These are phyloP conservation scores for Chara braunii DNA, from an alignment of 139 green algal genomes.

Conservation along the genomic window DNA sequence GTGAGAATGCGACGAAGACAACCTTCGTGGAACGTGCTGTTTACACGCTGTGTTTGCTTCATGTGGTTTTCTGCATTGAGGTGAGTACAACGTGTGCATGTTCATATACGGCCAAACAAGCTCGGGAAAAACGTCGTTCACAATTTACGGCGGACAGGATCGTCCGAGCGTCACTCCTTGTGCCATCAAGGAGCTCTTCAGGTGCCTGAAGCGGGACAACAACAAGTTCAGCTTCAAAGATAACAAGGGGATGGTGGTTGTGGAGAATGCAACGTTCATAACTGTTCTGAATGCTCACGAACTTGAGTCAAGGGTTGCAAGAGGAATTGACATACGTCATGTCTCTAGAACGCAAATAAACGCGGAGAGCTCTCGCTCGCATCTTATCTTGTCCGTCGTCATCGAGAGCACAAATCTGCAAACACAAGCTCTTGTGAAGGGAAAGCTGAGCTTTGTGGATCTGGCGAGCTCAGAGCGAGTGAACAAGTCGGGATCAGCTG, in stretches of 20 bases:
- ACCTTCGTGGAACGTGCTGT: too few relatives aligned
- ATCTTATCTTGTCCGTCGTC: constrained; percentile 89
- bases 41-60: too few relatives aligned
- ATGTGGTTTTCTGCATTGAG: too few relatives aligned
- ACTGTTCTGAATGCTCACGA: constrained; percentile 24
- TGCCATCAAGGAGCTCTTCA: too few relatives aligned
- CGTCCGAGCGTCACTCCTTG: too few relatives aligned
- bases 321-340: constrained; percentile 32
- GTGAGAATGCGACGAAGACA: too few relatives aligned
- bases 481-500: constrained; percentile 83
- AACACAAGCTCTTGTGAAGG: constrained; percentile 70
- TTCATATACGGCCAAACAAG: too few relatives aligned
- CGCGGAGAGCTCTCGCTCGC: constrained; percentile 51
- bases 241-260: constrained; percentile 82
- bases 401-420: constrained; percentile 91
- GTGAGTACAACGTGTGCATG: too few relatives aligned
- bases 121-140: too few relatives aligned
- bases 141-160: too few relatives aligned
- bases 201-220: too few relatives aligned
- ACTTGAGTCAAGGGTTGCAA: constrained; percentile 27
- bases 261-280: constrained; percentile 70
- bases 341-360: constrained; percentile 46
- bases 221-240: too few relatives aligned
- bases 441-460: constrained; percentile 86
- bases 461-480: constrained; percentile 87